Conservation (phyloP, 768 basidiomycete genomes). For the Podaxis sp. region DNA sequence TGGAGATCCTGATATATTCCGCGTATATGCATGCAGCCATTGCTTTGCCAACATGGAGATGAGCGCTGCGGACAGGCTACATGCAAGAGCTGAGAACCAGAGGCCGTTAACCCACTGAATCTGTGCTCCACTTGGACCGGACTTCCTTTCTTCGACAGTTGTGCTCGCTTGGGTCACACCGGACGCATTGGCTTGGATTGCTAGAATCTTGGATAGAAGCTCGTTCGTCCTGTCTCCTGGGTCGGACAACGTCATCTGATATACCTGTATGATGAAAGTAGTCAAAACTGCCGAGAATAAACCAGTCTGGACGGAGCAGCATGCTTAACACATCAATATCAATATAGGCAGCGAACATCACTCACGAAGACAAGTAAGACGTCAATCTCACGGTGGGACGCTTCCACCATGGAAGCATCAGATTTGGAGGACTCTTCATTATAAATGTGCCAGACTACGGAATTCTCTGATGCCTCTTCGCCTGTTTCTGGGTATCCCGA, state of each 20-base stretch:
- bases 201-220: constrained; percentile 30
- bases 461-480: constrained; percentile 31
- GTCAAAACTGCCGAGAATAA: constrained; percentile 43
- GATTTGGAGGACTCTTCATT: constrained; percentile 36
- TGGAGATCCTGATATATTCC: constrained; percentile 34
- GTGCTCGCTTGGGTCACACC: neutral
- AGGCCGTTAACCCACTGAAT: constrained; percentile 42
- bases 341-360: neutral
- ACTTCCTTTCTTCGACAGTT: neutral
- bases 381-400: constrained; percentile 41
- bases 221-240: constrained; percentile 32
- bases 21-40: constrained; percentile 37
- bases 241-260: constrained; percentile 34
- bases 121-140: constrained; percentile 20
- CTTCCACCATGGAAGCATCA: constrained; percentile 34
- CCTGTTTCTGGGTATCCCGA: constrained; percentile 23
- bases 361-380: constrained; percentile 44
- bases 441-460: constrained; percentile 41
- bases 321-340: neutral
- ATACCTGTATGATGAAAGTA: constrained; percentile 42
- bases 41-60: constrained; percentile 47
- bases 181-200: constrained; percentile 19
- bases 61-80: constrained; percentile 39
- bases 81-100: constrained; percentile 43
- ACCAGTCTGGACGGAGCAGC: constrained; percentile 29